These are phyloP conservation scores for Sporothrix variecibatus DNA, from an alignment of 2,329 filamentous ascomycete species.

Conservation along the genomic window DNA sequence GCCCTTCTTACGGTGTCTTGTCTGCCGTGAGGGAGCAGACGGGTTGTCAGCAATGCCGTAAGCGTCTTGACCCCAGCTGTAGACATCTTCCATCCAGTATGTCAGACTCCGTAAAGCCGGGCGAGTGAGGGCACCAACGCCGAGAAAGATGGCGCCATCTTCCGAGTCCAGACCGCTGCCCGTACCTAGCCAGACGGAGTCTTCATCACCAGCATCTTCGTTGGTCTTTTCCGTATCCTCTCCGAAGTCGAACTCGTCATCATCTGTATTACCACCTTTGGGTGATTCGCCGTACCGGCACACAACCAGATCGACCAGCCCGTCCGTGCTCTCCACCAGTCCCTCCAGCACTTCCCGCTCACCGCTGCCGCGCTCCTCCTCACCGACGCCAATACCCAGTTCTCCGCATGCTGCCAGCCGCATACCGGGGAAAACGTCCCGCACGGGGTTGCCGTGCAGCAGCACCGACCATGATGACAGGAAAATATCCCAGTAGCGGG, in stretches of 20 bases:
- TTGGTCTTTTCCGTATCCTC: conserved; percentile 30
- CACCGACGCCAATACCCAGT: conserved; percentile 89
- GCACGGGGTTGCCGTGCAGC: conserved; percentile 83
- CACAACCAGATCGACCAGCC: conserved; percentile 84
- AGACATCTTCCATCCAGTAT: conserved; percentile 87
- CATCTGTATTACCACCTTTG: conserved; percentile 32
- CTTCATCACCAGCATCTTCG: not conserved
- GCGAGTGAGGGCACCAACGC: conserved; percentile 71
- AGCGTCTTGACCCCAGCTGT: conserved; percentile 77
- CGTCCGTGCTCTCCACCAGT: conserved; percentile 76
- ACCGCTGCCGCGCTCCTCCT: conserved; percentile 91
- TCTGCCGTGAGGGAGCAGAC: conserved; percentile 60
- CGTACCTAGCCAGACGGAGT: conserved; percentile 68
- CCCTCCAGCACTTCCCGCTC: conserved; percentile 92
- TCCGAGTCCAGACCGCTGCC: conserved; percentile 67
- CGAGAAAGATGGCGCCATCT: conserved; percentile 86
- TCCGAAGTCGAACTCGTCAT: conserved; percentile 18
- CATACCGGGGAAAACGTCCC: conserved; percentile 76
- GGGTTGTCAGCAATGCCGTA: conserved; percentile 85
- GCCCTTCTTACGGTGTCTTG: conserved; percentile 38
- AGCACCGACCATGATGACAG: conserved; percentile 82
- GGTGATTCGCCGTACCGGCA: conserved; percentile 68
- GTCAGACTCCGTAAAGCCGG: conserved; percentile 72
- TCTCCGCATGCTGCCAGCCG: conserved; percentile 90
- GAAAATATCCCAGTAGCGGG: conserved; percentile 77